Evolutionary conservation across 352 stramenopile species (phyloP).

Genomic region (Phytophthora pluvialis): DNA sequence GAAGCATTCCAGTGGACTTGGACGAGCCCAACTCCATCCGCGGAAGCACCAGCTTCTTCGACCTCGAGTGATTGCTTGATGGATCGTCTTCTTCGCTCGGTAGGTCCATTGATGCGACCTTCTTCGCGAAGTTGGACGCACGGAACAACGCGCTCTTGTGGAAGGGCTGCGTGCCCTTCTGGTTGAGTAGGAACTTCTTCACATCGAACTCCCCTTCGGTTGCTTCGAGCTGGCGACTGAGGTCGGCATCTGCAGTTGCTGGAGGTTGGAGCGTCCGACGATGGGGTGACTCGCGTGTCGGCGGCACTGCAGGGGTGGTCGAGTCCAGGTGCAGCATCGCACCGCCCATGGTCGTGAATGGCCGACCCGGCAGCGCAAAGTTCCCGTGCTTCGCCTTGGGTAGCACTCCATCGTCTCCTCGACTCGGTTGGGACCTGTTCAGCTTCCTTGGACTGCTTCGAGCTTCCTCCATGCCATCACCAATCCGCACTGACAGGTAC

Average conservation of each 20-base stretch:
- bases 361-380: constrained; percentile 13
- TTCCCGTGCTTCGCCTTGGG: too few species aligned
- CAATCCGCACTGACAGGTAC: too few species aligned
- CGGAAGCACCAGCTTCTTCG: constrained; percentile 50
- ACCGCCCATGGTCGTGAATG: constrained; percentile 48
- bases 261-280: constrained; percentile 9
- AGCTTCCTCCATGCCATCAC: constrained; percentile 17
- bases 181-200: constrained; percentile 65
- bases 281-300: constrained; percentile 7
- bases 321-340: constrained; percentile 22
- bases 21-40: constrained; percentile 39
- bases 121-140: constrained; percentile 33
- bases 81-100: constrained; percentile 1
- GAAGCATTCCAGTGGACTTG: constrained; percentile 33
- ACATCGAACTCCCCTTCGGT: constrained; percentile 60
- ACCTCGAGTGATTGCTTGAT: background rate
- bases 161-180: constrained; percentile 58
- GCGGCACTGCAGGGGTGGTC: constrained; percentile 4
- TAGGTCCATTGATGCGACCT: constrained; percentile 26
- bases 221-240: background rate
- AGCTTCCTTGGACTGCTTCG: background rate
- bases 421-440: background rate
- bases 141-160: constrained; percentile 74
- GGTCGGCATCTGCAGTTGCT: constrained; percentile 6
- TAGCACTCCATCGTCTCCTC: background rate